Evolutionary conservation across 2,329 filamentous ascomycete species (phyloP).

Genomic region (Aspergillus neotritici): DNA sequence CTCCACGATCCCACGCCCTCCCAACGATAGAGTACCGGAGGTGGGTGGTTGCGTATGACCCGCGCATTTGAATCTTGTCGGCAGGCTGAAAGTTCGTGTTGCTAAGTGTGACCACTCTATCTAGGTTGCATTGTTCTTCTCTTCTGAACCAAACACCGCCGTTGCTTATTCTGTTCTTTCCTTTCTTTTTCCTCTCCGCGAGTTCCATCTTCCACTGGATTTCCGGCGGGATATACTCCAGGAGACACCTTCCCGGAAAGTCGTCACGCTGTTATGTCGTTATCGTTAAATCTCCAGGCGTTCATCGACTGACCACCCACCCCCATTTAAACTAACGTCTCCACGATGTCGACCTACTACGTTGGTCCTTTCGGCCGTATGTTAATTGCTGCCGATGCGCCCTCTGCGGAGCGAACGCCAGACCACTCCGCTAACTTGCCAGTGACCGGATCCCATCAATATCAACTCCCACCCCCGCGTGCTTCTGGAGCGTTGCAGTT

Average conservation of each 20-base stretch:
- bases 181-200: not conserved
- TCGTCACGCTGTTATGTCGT: constrained; percentile 11
- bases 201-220: not conserved
- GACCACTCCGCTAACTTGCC: constrained; percentile 27
- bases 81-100: not conserved
- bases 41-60: constrained; percentile 1
- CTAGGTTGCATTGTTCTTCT: too few species aligned
- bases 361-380: constrained; percentile 38
- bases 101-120: too few species aligned
- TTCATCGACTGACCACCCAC: not conserved
- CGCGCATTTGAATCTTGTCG: not conserved
- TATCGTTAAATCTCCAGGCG: constrained; percentile 5
- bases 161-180: not conserved
- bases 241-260: not conserved
- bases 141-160: too few species aligned
- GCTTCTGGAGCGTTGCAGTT: constrained; percentile 29
- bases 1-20: not conserved
- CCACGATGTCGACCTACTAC: constrained; percentile 34
- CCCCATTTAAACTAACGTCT: not conserved
- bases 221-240: not conserved
- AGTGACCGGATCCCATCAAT: constrained; percentile 29
- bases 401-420: constrained; percentile 22
- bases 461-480: constrained; percentile 38
- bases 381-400: constrained; percentile 27
- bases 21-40: not conserved